phyloP scores from a whole-genome alignment of 2,329 filamentous ascomycete species.

The Penicillium verrucosum region DNA sequence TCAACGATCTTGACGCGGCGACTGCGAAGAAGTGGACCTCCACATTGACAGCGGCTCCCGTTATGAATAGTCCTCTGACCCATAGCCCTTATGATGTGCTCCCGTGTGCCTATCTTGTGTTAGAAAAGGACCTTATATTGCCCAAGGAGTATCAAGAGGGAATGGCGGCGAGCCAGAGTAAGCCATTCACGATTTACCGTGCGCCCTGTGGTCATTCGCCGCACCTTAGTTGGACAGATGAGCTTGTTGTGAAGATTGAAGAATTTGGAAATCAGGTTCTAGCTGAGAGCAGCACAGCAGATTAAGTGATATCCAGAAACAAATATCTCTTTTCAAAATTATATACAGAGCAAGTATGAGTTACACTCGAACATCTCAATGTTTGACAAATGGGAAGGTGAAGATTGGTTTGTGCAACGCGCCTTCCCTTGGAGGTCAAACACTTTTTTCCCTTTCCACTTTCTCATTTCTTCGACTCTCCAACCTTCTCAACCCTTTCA shows the following conservation, averaged over 20 bases:
- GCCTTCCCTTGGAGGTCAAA: not conserved
- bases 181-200: slow-evolving; percentile 25
- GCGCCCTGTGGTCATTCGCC: slow-evolving; percentile 31
- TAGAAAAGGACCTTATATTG: slow-evolving; percentile 30
- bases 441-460: not conserved
- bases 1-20: slow-evolving; percentile 26
- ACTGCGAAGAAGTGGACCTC: slow-evolving; percentile 24
- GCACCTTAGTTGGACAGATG: slow-evolving; percentile 33
- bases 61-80: slow-evolving; percentile 27
- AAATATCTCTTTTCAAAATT: not conserved
- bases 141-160: slow-evolving; percentile 32
- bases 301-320: not conserved
- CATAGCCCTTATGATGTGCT: slow-evolving; percentile 32
- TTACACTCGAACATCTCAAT: not conserved
- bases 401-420: not conserved
- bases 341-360: not conserved
- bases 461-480: not conserved
- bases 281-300: not conserved
- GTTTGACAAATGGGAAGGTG: not conserved
- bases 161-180: slow-evolving; percentile 28
- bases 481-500: not conserved
- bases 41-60: slow-evolving; percentile 26
- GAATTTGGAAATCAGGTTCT: slow-evolving; percentile 19
- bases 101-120: slow-evolving; percentile 35
- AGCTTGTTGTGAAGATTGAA: slow-evolving; percentile 20